Evolutionary conservation across 441 rosid genomes (phyloP), one percentile per base, ranked within the genome.

Genomic region (Pelargonium citronellum): DNA sequence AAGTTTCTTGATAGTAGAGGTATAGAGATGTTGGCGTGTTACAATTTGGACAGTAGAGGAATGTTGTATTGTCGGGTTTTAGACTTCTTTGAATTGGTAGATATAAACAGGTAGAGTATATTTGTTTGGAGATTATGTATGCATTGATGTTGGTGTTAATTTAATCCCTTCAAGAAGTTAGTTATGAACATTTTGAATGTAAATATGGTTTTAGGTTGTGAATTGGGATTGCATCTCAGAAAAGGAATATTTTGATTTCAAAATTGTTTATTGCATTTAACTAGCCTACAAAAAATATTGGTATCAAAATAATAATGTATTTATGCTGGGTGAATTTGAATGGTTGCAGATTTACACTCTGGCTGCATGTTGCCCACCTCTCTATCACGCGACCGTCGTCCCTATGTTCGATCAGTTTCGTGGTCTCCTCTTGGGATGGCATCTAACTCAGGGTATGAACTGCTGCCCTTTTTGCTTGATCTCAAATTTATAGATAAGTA

Each of bases 371-470:
- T 95, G 55, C 84, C 97, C 55, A 81, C 75, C 46, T 83, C 85
- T 76, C 79, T 95, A 78, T 84, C 79, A 57, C 84, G 93, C 55
- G 97, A 90, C 20, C 85, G 87, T 13, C 79, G 81, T 71, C 92
- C 91, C 0, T 87, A 82, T 66, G 96, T 83, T 58, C 85, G 88
- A 60, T 87, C 98, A 22, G 71, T 95, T 79, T 83, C 99, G 9
- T 95, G 99, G 99, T 92, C 99, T 74, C 87, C 84, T 7, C 67
- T 87, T 77, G 98, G 99, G 78, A 92, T 95, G 98, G 88, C 98
- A 60, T 77, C 83, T 55, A 95, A 92, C 77, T 67, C 81, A 0
- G 97, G 98, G 99, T 90, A 84, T 41, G 73, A 67, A 39, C 17
- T 27, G 49, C n/a, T n/a, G 41, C 70, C 15, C 17, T 22, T 34